Conservation (phyloP, 1,139 yeast genomes). For the Kodamaea alishanica region DNA sequence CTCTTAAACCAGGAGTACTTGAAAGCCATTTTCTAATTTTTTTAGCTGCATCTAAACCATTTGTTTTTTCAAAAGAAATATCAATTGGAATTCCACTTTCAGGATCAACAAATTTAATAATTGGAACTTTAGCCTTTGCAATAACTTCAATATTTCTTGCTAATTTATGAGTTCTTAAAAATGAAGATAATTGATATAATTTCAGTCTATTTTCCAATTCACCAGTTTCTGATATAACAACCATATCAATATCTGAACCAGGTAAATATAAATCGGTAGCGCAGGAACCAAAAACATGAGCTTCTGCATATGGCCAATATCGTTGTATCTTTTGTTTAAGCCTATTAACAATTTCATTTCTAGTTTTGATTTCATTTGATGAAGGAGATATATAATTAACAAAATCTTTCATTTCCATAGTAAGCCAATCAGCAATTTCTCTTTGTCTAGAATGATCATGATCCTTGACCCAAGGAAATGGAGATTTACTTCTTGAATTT, state of each 20-base stretch:
- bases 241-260: slow-evolving; percentile 96
- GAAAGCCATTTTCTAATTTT: slow-evolving; percentile 73
- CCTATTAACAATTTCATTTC: slow-evolving; percentile 64
- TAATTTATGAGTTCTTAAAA: slow-evolving; percentile 55
- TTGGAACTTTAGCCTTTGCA: slow-evolving; percentile 92
- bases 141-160: slow-evolving; percentile 82
- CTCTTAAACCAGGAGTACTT: slow-evolving; percentile 77
- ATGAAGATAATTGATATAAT: slow-evolving; percentile 72
- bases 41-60: slow-evolving; percentile 83
- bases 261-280: slow-evolving; percentile 94
- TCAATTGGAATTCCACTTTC: slow-evolving; percentile 74
- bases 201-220: slow-evolving; percentile 65
- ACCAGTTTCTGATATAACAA: slow-evolving; percentile 63
- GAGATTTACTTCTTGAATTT: slow-evolving; percentile 24
- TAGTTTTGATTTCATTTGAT: slow-evolving; percentile 60
- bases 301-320: slow-evolving; percentile 79
- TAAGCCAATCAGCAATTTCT: slow-evolving; percentile 83
- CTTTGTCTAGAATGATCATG: slow-evolving; percentile 71
- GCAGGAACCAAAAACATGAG: slow-evolving; percentile 89
- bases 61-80: slow-evolving; percentile 83
- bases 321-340: slow-evolving; percentile 53
- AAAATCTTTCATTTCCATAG: slow-evolving; percentile 83
- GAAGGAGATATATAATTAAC: slow-evolving; percentile 87
- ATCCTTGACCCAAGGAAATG: slow-evolving; percentile 77
- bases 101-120: slow-evolving; percentile 85